phyloP scores from a whole-genome alignment of 805 yeast genomes.

The Pichia occidentalis region DNA sequence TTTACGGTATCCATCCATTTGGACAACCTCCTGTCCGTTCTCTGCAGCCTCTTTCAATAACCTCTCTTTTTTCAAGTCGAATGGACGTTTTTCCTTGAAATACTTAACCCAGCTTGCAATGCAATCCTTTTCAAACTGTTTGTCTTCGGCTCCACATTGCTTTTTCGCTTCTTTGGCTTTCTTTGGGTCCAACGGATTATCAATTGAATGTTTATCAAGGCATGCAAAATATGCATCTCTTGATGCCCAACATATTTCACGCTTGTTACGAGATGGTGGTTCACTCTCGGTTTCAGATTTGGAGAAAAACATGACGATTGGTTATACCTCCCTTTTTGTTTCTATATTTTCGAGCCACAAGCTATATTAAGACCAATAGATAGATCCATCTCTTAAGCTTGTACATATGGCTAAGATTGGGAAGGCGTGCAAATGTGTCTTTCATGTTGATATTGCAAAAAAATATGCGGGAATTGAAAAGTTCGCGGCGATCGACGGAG shows the following conservation, averaged over 20 bases:
- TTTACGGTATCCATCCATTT: slow-evolving; percentile 24
- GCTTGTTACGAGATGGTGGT: slow-evolving; percentile 51
- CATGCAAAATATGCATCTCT: slow-evolving; percentile 76
- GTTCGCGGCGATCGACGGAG: too few species aligned
- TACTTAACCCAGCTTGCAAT: slow-evolving; percentile 84
- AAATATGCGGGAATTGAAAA: too few species aligned
- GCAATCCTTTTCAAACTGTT: slow-evolving; percentile 66
- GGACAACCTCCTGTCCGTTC: slow-evolving; percentile 45
- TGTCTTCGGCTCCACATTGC: slow-evolving; percentile 51
- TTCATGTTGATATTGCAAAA: too few species aligned
- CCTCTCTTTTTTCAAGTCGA: slow-evolving; percentile 62
- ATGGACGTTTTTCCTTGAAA: slow-evolving; percentile 83
- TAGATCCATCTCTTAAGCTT: too few species aligned
- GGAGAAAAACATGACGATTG: slow-evolving; percentile 10
- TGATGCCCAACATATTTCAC: slow-evolving; percentile 84
- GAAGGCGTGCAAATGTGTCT: too few species aligned
- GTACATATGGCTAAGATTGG: too few species aligned
- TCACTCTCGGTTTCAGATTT: slow-evolving; percentile 25
- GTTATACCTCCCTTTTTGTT: too few species aligned
- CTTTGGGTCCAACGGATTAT: slow-evolving; percentile 57
- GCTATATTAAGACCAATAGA: too few species aligned
- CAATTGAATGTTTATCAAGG: slow-evolving; percentile 58
- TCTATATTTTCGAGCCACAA: too few species aligned
- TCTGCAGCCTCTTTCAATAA: slow-evolving; percentile 66
- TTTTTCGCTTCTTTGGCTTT: slow-evolving; percentile 34